phyloP scores from a whole-genome alignment of 306 rosid species.

The Dalbergia cochinchinensis region DNA sequence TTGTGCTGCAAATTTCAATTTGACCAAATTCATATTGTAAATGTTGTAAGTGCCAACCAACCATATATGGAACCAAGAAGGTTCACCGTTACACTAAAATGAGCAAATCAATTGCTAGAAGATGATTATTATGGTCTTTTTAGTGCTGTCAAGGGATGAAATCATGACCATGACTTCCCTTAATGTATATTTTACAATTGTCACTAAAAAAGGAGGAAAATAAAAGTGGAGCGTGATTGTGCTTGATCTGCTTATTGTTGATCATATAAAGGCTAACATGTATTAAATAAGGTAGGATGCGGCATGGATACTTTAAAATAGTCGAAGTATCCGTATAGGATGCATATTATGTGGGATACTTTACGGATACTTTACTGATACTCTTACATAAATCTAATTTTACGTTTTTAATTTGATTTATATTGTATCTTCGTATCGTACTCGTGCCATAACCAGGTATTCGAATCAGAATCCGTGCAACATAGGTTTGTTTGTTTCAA shows the following conservation, averaged over 20 bases:
- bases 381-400: too few species aligned
- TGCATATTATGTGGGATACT: too few species aligned
- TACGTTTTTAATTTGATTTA: too few species aligned
- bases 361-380: too few species aligned
- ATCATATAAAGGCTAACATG: neutral
- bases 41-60: slow-evolving; percentile 25
- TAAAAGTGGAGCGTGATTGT: neutral
- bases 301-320: too few species aligned
- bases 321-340: too few species aligned
- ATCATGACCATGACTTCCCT: slow-evolving; percentile 16
- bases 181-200: slow-evolving; percentile 35
- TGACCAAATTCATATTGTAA: slow-evolving; percentile 21
- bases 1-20: slow-evolving; percentile 29
- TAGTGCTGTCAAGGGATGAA: slow-evolving; percentile 22
- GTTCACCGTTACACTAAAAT: slow-evolving; percentile 11
- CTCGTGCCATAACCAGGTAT: too few species aligned
- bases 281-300: slow-evolving; percentile 14
- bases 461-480: too few species aligned
- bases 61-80: slow-evolving; percentile 16
- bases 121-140: slow-evolving; percentile 18
- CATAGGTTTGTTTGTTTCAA: neutral
- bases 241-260: slow-evolving; percentile 19
- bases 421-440: too few species aligned
- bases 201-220: neutral
- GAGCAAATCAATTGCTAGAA: slow-evolving; percentile 20